Conservation (phyloP, 202 grass and related monocot species). For the Panicum virgatum region DNA sequence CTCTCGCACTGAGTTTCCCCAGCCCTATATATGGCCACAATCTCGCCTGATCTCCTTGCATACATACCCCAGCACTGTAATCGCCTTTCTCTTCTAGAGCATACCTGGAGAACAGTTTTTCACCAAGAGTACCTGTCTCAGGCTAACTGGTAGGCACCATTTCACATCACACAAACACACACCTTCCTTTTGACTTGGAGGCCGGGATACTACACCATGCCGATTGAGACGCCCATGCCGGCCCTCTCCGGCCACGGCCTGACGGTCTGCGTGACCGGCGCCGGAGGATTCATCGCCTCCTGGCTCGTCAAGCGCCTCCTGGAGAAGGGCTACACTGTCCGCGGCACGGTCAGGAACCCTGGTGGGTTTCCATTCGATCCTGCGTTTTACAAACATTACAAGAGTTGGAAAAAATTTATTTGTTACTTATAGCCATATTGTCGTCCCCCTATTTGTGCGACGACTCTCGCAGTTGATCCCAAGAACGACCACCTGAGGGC, state of each 20-base stretch:
- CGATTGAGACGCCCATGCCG: not conserved
- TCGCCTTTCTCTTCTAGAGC: not conserved
- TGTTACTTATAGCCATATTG: not conserved
- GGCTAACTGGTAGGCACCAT: not conserved
- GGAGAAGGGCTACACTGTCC: conserved; percentile 69
- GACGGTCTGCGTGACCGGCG: conserved; percentile 76
- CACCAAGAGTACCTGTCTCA: not conserved
- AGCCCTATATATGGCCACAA: conserved; percentile 25
- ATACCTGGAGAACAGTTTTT: not conserved
- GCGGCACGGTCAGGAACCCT: conserved; percentile 69
- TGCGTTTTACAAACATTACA: not conserved
- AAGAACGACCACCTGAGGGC: conserved; percentile 68
- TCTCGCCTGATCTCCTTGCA: not conserved
- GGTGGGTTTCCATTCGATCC: conserved; percentile 24
- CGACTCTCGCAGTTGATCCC: conserved; percentile 36
- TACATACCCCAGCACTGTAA: no score
- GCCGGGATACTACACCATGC: conserved; percentile 35
- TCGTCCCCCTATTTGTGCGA: not conserved
- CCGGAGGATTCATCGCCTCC: conserved; percentile 78
- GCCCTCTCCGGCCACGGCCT: conserved; percentile 53
- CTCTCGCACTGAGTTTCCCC: not conserved
- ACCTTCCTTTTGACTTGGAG: not conserved
- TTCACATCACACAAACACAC: not conserved
- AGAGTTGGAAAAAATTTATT: no score
- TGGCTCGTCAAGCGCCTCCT: conserved; percentile 86